phyloP scores from a whole-genome alignment of 768 basidiomycete species.

The Pleurotus tuber-regium region DNA sequence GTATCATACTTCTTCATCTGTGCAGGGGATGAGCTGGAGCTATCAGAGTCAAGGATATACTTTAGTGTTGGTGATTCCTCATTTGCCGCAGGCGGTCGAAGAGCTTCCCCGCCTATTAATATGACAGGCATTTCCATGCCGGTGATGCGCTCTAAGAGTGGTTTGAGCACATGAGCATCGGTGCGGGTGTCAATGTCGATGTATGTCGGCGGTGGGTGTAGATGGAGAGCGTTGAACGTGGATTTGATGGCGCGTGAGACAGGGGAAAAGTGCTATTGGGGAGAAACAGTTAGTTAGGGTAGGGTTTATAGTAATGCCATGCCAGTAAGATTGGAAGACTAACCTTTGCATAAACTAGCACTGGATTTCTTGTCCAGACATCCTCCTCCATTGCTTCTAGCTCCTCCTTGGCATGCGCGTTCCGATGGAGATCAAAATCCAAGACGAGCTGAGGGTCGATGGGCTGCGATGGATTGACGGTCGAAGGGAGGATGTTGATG shows the following conservation, averaged over 20 bases:
- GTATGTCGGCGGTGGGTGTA: slow-evolving; percentile 61
- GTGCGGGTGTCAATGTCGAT: slow-evolving; percentile 74
- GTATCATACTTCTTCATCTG: neutral
- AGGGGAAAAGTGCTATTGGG: slow-evolving; percentile 56
- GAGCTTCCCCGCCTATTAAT: slow-evolving; percentile 57
- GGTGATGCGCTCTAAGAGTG: slow-evolving; percentile 66
- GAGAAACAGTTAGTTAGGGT: neutral
- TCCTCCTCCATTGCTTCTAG: slow-evolving; percentile 56
- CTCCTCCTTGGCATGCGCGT: slow-evolving; percentile 49
- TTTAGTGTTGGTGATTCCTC: neutral
- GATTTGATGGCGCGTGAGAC: slow-evolving; percentile 65
- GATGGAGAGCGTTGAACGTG: slow-evolving; percentile 51
- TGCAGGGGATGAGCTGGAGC: neutral
- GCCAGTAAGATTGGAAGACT: slow-evolving; percentile 14
- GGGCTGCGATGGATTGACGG: slow-evolving; percentile 58
- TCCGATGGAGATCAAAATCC: slow-evolving; percentile 73
- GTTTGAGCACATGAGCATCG: slow-evolving; percentile 61
- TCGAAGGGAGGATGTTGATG: slow-evolving; percentile 62
- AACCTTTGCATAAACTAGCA: slow-evolving; percentile 76
- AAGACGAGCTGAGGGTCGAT: slow-evolving; percentile 82
- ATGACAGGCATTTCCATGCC: slow-evolving; percentile 63
- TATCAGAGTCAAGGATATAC: neutral
- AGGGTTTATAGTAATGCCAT: neutral
- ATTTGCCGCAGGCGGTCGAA: slow-evolving; percentile 20
- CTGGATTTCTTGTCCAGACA: slow-evolving; percentile 71